Evolutionary conservation across 2,329 filamentous ascomycete genomes (phyloP), one percentile per base, ranked within the genome.

Genomic region (Colletotrichum sp.): DNA sequence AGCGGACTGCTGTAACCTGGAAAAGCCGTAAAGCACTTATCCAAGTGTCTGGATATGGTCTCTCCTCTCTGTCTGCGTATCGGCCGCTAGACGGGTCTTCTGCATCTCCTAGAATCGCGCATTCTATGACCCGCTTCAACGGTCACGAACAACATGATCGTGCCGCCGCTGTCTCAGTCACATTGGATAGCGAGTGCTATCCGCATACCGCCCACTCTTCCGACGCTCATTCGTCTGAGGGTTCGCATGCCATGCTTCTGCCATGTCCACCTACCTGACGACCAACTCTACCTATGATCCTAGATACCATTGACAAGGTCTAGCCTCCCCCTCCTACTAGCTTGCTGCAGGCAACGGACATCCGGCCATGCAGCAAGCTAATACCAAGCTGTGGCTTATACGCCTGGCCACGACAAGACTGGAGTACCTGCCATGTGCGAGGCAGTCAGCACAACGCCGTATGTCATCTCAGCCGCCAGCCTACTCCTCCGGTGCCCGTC

Each of bases 341-440:
- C 48, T 30, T 38, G 26, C 71, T 74, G 52, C 74, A 71, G 55
- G 13, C 38, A 56, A 66, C 71, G 74, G 74, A 76, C 74, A 71
- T 76, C 71, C 71, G 71, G 52, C 30, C 65, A 74, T 66, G 65
- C 74, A 66, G 32, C 52, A 28, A 56, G 38, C 59, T 56, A 62
- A 56, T 28, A 62, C 52, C 59, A 71, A 66, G 48, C 28, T 69
- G 73, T 68, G 58, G 59, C 59, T 70, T 71, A 62, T 55, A 62
- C 74, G 71, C 24, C 66, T 76, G 59, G 38, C n/a, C 34, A 65
- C 56, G 52, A 16, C 71, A 21, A 52, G 38, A 36, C 59, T 70
- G 26, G n/a, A 69, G 55, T 52, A 66, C 61, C 59, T 74, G 62
- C 71, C 65, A 69, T 69, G 55, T 74, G 65, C 71, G 26, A 70